phyloP scores from a whole-genome alignment of 768 basidiomycete genomes.

The Lactifluus subvellereus region DNA sequence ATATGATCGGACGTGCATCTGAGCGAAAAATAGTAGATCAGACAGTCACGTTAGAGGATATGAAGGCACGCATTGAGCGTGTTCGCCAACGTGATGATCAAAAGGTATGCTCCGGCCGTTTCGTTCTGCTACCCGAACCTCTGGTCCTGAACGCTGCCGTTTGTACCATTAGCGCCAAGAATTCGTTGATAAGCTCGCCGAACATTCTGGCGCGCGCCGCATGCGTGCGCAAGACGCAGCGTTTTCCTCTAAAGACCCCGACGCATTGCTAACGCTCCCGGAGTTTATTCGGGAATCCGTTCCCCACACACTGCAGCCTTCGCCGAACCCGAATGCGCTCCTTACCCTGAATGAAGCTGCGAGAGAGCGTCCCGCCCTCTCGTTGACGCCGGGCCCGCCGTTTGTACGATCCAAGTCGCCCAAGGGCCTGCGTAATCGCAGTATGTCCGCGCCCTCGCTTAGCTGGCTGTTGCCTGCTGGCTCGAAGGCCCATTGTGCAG shows the following conservation, averaged over 20 bases:
- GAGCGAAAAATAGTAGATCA: conserved; percentile 64
- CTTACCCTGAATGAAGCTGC: conserved; percentile 39
- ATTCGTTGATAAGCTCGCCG: conserved; percentile 69
- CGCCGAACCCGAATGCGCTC: conserved; percentile 14
- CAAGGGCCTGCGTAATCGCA: conserved; percentile 31
- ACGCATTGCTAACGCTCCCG: conserved; percentile 50
- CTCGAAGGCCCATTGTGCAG: conserved; percentile 24
- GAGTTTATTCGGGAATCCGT: conserved; percentile 32
- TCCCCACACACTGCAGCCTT: conserved; percentile 14
- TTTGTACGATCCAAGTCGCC: conserved; percentile 32
- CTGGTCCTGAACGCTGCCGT: conserved; percentile 5
- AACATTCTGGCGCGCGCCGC: conserved; percentile 68
- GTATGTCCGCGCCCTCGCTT: conserved; percentile 34
- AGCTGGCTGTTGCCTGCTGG: conserved; percentile 29
- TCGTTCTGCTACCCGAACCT: neutral
- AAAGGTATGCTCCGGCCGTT: conserved; percentile 43
- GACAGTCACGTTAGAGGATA: conserved; percentile 57
- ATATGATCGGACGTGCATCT: conserved; percentile 65
- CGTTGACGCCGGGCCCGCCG: conserved; percentile 30
- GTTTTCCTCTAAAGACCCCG: conserved; percentile 37
- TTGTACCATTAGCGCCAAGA: conserved; percentile 48
- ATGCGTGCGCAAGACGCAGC: conserved; percentile 76
- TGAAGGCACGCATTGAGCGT: conserved; percentile 50
- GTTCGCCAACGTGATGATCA: conserved; percentile 52
- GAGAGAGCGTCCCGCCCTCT: conserved; percentile 32